Evolutionary conservation across 768 basidiomycete species (phyloP), one percentile per base, ranked within the genome.

Genomic region (Termitomyces titanicus): DNA sequence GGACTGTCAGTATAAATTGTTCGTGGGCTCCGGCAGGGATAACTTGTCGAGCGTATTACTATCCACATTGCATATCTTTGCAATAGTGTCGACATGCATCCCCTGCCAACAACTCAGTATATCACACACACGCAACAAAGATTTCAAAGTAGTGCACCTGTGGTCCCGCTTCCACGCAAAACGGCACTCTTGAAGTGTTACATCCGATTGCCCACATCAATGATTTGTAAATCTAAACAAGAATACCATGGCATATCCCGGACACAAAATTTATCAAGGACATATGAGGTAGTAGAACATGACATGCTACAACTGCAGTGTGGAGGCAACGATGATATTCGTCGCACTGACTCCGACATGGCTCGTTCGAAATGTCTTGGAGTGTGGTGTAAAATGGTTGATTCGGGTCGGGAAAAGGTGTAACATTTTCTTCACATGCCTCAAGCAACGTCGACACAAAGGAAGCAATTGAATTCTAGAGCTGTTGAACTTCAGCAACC

Each of bases 41-140:
- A 5, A 51, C 64, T 31, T 50, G 75, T 75, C 70, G 15, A 77
- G 59, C 54, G 73, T 74, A n/a, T 57, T 51, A 3, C 65, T 51
- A 47, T 76, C 68, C 18, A 72, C 60, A 13, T 61, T 56, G 47
- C 64, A 68, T 31, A 64, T 66, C 22, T 59, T 63, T 7, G 68
- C 72, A 39, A 77, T 74, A 3, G 74, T 70, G 3, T 67, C 57
- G 18, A 72, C 66, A 34, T 78, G 76, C 15, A 74, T 51, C 1
- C 74, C 74, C 72, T 72, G 51, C 1, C 17, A 9, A 29, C 9
- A 8, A n/a, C n/a, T n/a, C n/a, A n/a, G n/a, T n/a, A n/a, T n/a
- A n/a, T n/a, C n/a, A n/a, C n/a, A 13, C 17, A 25, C 12, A 5
- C 9, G 18, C 5, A 38, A 12, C 13, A 18, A 5, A n/a, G 11